These are phyloP conservation scores for Ensete ventricosum DNA, from an alignment of 176 grass and related monocot species.

Conservation along the genomic window DNA sequence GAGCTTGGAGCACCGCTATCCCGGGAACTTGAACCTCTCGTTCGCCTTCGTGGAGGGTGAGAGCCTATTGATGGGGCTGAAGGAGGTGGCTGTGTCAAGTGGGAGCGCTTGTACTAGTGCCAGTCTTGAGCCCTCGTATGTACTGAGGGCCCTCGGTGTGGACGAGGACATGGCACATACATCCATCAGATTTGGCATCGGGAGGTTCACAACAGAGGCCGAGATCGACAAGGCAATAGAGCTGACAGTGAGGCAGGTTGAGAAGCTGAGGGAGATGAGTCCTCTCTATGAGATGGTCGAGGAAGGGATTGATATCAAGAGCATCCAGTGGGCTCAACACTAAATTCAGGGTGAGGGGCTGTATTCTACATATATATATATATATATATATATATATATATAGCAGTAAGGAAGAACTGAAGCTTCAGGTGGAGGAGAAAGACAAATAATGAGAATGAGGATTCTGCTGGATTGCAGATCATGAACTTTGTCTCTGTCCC, in stretches of 20 bases:
- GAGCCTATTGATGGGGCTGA: slow-evolving; percentile 91
- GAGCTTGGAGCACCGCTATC: slow-evolving; percentile 79
- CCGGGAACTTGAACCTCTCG: slow-evolving; percentile 80
- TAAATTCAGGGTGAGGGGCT: slow-evolving; percentile 3
- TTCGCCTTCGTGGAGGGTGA: slow-evolving; percentile 90
- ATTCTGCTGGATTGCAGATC: no score
- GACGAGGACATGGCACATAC: slow-evolving; percentile 96
- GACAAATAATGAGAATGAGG: no score
- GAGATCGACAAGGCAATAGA: slow-evolving; percentile 77
- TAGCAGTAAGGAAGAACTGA: no score
- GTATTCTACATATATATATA: background rate
- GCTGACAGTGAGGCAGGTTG: slow-evolving; percentile 67
- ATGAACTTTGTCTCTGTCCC: no score
- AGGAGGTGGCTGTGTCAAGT: slow-evolving; percentile 92
- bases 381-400: background rate
- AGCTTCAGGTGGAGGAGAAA: no score
- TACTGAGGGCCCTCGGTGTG: slow-evolving; percentile 71
- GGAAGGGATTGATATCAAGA: slow-evolving; percentile 87
- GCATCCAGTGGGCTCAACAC: slow-evolving; percentile 83
- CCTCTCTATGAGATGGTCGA: slow-evolving; percentile 98
- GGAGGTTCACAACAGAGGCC: slow-evolving; percentile 75
- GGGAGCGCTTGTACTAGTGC: slow-evolving; percentile 94
- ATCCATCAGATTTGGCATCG: slow-evolving; percentile 83
- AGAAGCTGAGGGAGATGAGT: slow-evolving; percentile 91
- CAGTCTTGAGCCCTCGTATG: slow-evolving; percentile 78